phyloP scores from a whole-genome alignment of 495 filamentous ascomycete species.

The Penicillium bovifimosum region DNA sequence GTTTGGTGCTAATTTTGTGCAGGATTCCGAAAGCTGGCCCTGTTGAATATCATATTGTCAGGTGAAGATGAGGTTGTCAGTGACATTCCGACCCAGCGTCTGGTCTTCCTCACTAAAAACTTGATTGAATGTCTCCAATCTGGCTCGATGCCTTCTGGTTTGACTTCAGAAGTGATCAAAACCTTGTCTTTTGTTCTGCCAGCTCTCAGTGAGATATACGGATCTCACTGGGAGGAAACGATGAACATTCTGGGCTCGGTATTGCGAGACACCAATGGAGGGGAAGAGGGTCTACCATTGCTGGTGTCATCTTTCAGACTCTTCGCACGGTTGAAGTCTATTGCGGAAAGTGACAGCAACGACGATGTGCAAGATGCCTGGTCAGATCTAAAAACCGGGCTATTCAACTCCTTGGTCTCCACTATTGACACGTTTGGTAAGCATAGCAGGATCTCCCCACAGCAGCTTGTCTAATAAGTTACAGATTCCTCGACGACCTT shows the following conservation, averaged over 20 bases:
- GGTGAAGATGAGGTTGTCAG: constrained; percentile 45
- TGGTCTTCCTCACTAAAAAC: constrained; percentile 78
- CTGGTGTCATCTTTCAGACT: constrained; percentile 69
- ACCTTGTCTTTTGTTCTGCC: constrained; percentile 62
- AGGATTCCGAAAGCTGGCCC: constrained; percentile 49
- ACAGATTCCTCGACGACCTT: constrained; percentile 46
- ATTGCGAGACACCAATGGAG: constrained; percentile 43
- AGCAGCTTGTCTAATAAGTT: constrained; percentile 9
- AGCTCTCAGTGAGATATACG: constrained; percentile 70
- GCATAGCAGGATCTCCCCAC: constrained; percentile 4
- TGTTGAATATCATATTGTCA: constrained; percentile 54
- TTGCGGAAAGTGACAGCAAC: constrained; percentile 59
- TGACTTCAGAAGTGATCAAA: constrained; percentile 53
- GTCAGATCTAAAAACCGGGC: constrained; percentile 40
- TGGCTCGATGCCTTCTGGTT: constrained; percentile 31
- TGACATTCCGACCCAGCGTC: constrained; percentile 66
- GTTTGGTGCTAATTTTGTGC: constrained; percentile 16
- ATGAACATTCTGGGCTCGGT: constrained; percentile 52
- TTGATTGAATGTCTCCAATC: constrained; percentile 63
- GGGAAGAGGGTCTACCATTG: constrained; percentile 51
- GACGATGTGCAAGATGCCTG: constrained; percentile 81
- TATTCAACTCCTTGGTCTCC: constrained; percentile 53
- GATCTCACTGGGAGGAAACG: constrained; percentile 72
- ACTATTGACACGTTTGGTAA: constrained; percentile 41
- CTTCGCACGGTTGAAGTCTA: constrained; percentile 50